Evolutionary conservation across 139 green algal species (phyloP).

Genomic region (Picochlorum sp.): DNA sequence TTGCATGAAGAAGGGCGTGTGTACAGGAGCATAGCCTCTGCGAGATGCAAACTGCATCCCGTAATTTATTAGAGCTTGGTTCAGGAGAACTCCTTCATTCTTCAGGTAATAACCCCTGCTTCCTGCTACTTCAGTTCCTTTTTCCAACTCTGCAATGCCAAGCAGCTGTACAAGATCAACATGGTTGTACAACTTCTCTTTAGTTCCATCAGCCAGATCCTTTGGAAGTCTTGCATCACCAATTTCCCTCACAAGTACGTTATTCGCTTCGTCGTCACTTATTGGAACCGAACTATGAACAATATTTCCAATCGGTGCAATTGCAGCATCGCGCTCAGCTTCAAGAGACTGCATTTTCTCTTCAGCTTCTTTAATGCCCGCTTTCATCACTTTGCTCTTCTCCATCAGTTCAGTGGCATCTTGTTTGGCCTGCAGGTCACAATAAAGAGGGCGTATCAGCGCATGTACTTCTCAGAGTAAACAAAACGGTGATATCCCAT

Average conservation of each 20-base stretch:
- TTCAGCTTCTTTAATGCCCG: conserved; percentile 48
- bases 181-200: conserved; percentile 82
- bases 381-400: conserved; percentile 74
- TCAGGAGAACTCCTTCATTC: conserved; percentile 86
- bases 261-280: conserved; percentile 88
- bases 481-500: too few species aligned
- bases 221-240: conserved; percentile 25
- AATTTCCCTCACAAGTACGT: conserved; percentile 68
- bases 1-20: conserved; percentile 91
- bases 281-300: conserved; percentile 93
- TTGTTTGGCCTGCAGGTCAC: conserved; percentile 67
- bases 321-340: conserved; percentile 46
- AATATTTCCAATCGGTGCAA: conserved; percentile 90
- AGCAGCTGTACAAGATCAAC: conserved; percentile 89
- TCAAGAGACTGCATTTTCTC: conserved; percentile 56
- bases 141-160: conserved; percentile 87
- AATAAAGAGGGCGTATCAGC: conserved; percentile 6
- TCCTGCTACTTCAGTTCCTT: conserved; percentile 57
- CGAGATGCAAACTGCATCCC: conserved; percentile 57
- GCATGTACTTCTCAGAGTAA: too few species aligned
- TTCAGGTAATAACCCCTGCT: conserved; percentile 89
- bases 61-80: conserved; percentile 89
- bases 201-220: conserved; percentile 15
- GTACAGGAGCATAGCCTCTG: conserved; percentile 68
- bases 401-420: conserved; percentile 71